A percentile compares a stretch with the other conserved stretches of the same genome.
These are phyloP conservation scores for Orbilia ellipsospora DNA, from an alignment of 2,329 filamentous ascomycete genomes.

Conservation along the genomic window DNA sequence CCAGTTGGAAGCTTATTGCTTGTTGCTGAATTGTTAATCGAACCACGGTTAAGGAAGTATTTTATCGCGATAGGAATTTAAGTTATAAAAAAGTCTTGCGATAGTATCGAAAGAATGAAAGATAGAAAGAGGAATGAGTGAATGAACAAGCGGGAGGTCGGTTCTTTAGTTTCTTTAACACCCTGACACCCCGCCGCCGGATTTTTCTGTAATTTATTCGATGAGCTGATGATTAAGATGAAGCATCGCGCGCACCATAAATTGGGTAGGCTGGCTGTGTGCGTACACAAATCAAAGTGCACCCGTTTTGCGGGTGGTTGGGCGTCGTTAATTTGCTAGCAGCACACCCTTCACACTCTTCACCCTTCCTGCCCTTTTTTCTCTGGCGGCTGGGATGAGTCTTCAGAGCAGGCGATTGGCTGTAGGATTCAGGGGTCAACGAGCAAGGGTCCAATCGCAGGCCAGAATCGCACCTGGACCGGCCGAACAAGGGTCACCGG, in stretches of 20 bases:
- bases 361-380: not conserved
- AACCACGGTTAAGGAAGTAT: conserved; percentile 19
- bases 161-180: conserved; percentile 10
- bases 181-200: conserved; percentile 43
- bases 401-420: conserved; percentile 22
- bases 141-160: conserved; percentile 26
- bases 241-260: conserved; percentile 6
- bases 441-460: conserved; percentile 6
- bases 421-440: conserved; percentile 13
- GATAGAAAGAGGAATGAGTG: conserved; percentile 2
- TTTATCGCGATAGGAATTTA: conserved; percentile 4
- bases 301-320: conserved; percentile 35
- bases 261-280: conserved; percentile 38
- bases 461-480: conserved; percentile 4
- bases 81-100: not conserved
- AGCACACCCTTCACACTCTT: not conserved
- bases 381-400: conserved; percentile 33
- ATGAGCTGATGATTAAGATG: conserved; percentile 1
- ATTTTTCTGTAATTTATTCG: conserved; percentile 34
- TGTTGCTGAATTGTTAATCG: not conserved
- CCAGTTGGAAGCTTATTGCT: not conserved
- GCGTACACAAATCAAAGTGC: not conserved
- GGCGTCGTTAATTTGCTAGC: not conserved
- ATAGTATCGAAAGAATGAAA: conserved; percentile 14
- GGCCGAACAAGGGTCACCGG: too few relatives aligned